Base-by-base conservation (phyloP, 192 early-diverging fungal genomes). In the Spinellus fusiger region DNA sequence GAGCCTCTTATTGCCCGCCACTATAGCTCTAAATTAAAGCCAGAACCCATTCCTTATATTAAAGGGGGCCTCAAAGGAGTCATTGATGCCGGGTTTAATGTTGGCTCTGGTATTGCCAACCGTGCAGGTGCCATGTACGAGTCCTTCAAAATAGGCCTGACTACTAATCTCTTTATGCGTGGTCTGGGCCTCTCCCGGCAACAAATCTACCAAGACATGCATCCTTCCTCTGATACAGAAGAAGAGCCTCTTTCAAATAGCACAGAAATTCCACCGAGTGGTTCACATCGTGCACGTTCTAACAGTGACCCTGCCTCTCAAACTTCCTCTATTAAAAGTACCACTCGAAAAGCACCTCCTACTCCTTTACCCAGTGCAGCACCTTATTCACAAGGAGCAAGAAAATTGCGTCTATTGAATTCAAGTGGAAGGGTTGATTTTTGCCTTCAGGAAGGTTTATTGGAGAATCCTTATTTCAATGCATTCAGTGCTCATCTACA, bases 51-150 rank as follows among this genome's bases (percentile, higher is more conserved):
- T 33, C 86, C 82, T 9, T 93, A 92, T 55, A 85, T 86, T 51
- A 93, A 93, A 58, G 91, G 91, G 16, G 91, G 91, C 26, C 64
- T 93, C 5, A 90, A 79, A 51, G 80, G 80, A 54, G 73, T 82
- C 8, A 71, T 89, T 23, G 73, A 84, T 46, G 90, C 84, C 5
- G 80, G 88, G 54, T 77, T 83, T 48, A 86, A 90, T 49, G 74
- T 91, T 5, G 70, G 85, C 4, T 80, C 68, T n/a, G 87, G 81
- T 32, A 72, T 92, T 22, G 86, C 87, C 44, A 83, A 77, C 37
- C 67, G 80, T 16, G 86, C 86, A 18, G 80, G 78, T 1, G 85
- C 76, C 28, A 84, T 91, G 77, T 80, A 84, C 49, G 83, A 83
- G 48, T 71, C 77, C 0, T 70, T 86, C 18, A 78, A 76, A 22